A percentile compares a stretch with the other conserved stretches of the same genome.
Conservation (phyloP, 768 basidiomycete genomes). For the Scleroderma citrinum region DNA sequence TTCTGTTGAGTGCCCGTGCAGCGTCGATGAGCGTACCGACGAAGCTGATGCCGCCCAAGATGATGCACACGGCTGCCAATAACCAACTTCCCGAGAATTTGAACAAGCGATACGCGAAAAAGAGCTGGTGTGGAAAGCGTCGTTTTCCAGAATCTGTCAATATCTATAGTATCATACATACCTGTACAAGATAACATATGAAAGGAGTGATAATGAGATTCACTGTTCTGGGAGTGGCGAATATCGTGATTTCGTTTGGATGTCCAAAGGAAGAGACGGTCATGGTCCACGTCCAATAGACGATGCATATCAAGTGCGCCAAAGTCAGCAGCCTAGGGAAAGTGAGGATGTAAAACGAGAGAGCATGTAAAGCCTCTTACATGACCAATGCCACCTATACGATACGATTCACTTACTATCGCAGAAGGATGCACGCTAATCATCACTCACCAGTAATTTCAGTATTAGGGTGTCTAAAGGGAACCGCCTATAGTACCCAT, state of each 20-base stretch:
- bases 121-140: neutral
- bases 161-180: neutral
- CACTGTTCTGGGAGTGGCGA: slow-evolving; percentile 1
- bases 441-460: neutral
- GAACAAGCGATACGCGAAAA: slow-evolving; percentile 2
- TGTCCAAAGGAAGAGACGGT: neutral
- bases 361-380: neutral
- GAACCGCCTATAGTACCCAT: slow-evolving; percentile 2
- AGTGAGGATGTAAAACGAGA: neutral
- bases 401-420: neutral
- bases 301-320: neutral
- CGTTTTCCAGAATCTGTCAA: neutral
- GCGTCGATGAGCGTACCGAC: slow-evolving; percentile 4
- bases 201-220: slow-evolving; percentile 4
- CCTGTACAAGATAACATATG: slow-evolving; percentile 4
- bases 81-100: slow-evolving; percentile 1
- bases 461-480: neutral
- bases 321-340: neutral
- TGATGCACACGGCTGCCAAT: neutral
- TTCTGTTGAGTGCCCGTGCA: neutral
- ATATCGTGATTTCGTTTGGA: slow-evolving; percentile 4
- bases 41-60: slow-evolving; percentile 1
- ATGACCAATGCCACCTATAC: slow-evolving; percentile 2
- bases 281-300: slow-evolving; percentile 5
- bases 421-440: neutral